Evolutionary conservation across 768 basidiomycete genomes (phyloP), one percentile per base, ranked within the genome.

Genomic region (Inosperma sp.): DNA sequence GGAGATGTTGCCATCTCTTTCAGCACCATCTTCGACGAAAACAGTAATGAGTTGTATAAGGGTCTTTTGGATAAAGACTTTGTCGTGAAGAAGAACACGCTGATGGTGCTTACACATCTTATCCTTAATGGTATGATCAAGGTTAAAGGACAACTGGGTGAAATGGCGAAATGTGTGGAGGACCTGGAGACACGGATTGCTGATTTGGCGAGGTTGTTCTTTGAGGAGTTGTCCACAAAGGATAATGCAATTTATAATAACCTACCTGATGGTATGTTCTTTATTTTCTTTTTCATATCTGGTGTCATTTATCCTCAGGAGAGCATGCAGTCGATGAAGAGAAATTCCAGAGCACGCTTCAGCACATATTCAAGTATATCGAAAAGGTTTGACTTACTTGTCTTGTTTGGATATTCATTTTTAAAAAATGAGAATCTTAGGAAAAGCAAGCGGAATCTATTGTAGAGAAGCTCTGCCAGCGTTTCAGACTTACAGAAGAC

Each of bases 161-260:
- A 99, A 76, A 98, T 99, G 95, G 96, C 95, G n/a, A 98, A 99
- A 68, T 98, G 96, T 64, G 70, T 98, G 7, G 93, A 97, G 70
- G 95, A 98, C 66, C 75, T 79, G 19, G 95, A 97, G 51, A 76
- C 76, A 39, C 71, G 95, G 12, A 87, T 99, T 52, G 81, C 88
- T 14, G 95, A 97, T 60, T 77, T 99, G 31, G 95, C 96, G n/a
- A 95, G 93, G 68, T 65, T 99, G 43, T 99, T 99, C 82, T 99
- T 99, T 75, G 88, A 82, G 17, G 94, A 98, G 63, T 70, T 99
- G 46, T 86, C 91, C 27, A 93, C 91, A 22, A 99, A 98, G 71
- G 96, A 98, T 59, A 99, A 99, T 65, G 96, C 94, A 6, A 94
- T 99, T 51, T 97, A 98, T 65, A 98, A 98, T 69, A 99, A 99